phyloP scores from a whole-genome alignment of 768 basidiomycete species.

The Termitomyces sp. region DNA sequence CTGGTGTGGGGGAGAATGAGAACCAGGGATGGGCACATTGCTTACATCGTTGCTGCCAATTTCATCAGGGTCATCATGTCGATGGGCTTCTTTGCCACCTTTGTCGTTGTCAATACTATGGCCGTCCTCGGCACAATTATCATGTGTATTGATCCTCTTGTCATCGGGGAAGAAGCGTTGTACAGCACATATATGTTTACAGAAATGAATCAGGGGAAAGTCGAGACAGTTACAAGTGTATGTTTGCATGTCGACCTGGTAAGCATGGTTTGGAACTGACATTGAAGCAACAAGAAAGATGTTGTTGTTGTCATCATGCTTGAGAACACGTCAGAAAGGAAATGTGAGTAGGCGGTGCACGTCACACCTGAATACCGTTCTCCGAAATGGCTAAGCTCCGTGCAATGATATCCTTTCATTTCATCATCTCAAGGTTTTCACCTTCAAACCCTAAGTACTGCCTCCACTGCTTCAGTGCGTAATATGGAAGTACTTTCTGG shows the following conservation, averaged over 20 bases:
- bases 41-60: no score
- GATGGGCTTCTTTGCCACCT: background rate
- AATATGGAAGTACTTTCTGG: slow-evolving; percentile 17
- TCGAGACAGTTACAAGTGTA: slow-evolving; percentile 4
- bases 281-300: slow-evolving; percentile 9
- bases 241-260: slow-evolving; percentile 6
- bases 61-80: no score
- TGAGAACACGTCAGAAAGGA: no score
- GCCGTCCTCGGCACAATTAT: no score
- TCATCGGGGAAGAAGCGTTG: slow-evolving; percentile 9
- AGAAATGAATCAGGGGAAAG: slow-evolving; percentile 17
- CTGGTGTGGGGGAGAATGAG: no score
- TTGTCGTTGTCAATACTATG: background rate
- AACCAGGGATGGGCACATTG: no score
- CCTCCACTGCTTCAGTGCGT: slow-evolving; percentile 12
- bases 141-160: no score
- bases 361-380: slow-evolving; percentile 2
- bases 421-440: slow-evolving; percentile 16
- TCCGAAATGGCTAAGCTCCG: background rate
- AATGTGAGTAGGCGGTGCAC: no score
- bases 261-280: background rate
- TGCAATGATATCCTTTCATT: slow-evolving; percentile 3
- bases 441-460: slow-evolving; percentile 25
- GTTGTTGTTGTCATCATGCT: background rate
- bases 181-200: slow-evolving; percentile 22